phyloP scores from a whole-genome alignment of 345 rosid genomes.

The Salix exigua region DNA sequence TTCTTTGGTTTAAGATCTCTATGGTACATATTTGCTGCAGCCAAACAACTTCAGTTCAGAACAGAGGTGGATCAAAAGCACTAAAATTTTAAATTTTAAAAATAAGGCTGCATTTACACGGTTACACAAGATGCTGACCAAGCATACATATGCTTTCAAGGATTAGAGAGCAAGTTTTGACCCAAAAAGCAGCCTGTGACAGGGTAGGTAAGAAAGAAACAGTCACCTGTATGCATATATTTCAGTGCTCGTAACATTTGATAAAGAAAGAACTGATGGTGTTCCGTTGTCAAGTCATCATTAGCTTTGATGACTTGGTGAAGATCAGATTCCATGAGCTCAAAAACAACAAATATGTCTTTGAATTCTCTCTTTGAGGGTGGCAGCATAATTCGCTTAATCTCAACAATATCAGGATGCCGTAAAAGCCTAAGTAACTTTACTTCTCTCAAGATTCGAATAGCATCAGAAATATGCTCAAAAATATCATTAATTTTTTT shows the following conservation, averaged over 20 bases:
- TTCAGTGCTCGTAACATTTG: constrained; percentile 97
- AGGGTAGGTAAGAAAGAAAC: background rate
- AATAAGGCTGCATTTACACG: background rate
- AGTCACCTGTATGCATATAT: constrained; percentile 92
- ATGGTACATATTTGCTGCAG: constrained; percentile 90
- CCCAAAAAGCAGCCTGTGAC: background rate
- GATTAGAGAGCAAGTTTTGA: background rate
- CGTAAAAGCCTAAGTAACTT: constrained; percentile 83
- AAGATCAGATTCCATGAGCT: constrained; percentile 99
- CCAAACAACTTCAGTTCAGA: constrained; percentile 20
- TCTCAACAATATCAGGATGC: constrained; percentile 94
- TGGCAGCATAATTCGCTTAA: constrained; percentile 89
- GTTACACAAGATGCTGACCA: background rate
- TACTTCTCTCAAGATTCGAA: constrained; percentile 84
- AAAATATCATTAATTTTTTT: constrained; percentile 89
- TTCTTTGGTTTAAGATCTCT: constrained; percentile 99
- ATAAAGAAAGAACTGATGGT: constrained; percentile 95
- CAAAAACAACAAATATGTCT: constrained; percentile 92
- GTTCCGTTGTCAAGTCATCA: constrained; percentile 93
- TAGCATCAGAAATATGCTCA: constrained; percentile 85
- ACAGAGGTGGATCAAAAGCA: constrained; percentile 8
- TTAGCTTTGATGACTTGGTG: constrained; percentile 98
- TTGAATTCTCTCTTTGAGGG: constrained; percentile 91
- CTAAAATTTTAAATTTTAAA: background rate
- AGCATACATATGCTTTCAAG: background rate